Base-by-base conservation (phyloP, 2,329 filamentous ascomycete genomes). In the Curvularia hawaiiensis region DNA sequence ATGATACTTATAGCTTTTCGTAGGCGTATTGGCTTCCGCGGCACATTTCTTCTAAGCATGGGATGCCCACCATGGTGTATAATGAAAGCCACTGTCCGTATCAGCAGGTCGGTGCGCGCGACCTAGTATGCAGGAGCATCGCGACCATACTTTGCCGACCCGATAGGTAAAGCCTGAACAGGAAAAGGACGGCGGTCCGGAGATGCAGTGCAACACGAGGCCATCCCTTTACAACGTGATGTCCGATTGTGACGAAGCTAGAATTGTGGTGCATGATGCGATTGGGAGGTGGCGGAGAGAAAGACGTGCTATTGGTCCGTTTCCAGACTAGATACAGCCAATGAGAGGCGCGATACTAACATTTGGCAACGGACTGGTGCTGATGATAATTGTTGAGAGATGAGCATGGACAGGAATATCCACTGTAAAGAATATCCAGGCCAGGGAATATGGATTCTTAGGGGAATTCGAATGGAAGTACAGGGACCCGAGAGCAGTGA, bases 221-320 rank as follows among this genome's bases (percentile, higher is more conserved):
- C 30, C 54, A 48, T 53, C 43, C 48, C 48, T 40, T 60, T 61
- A 45, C 54, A 40, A 58, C 52, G 40, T 26, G 33, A 48, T 46
- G 54, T 58, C 52, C 38, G 58, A 48, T 47, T 56, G 51, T 56
- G 54, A 49, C 55, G 46, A 43, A 50, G 52, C 44, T 58, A 60
- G 45, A 54, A 60, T 52, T 56, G 69, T 65, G 60, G 69, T 66
- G 55, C 24, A 54, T 53, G 44, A 58, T 62, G 52, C 62, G 59
- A 73, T 69, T 74, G 70, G 70, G 50, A 58, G 47, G 50, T 58
- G 59, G 44, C 59, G 52, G 61, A 52, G 39, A 48, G 62, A 67
- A 67, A 58, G 57, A 33, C 52, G 60, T 61, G 58, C 66, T 54
- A 65, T 62, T 70, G 66, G 66, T 55, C 71, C 66, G 70, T 65